Evolutionary conservation across 805 yeast genomes (phyloP).

Genomic region (Ogataea trehalophila): DNA sequence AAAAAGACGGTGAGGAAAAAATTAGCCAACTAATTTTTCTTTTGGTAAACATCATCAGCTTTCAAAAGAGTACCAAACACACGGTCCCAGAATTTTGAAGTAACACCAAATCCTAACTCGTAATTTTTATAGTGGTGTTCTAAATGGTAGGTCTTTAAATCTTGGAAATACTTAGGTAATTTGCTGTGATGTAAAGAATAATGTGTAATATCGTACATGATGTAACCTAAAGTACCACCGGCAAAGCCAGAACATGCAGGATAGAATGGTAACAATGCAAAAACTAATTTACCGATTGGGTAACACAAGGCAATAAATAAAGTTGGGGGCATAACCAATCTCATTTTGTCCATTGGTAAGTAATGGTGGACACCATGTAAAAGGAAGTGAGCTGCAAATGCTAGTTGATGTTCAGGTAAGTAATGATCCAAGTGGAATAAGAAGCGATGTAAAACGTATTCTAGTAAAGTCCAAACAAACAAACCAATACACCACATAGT

Average conservation of each 20-base stretch:
- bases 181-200: constrained; percentile 86
- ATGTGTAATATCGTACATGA: constrained; percentile 89
- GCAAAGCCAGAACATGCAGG: constrained; percentile 90
- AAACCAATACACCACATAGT: constrained; percentile 76
- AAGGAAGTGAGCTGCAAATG: constrained; percentile 79
- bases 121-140: constrained; percentile 98
- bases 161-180: constrained; percentile 73
- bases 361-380: constrained; percentile 97
- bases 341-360: constrained; percentile 90
- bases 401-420: constrained; percentile 74
- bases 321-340: constrained; percentile 97
- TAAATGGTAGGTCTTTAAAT: constrained; percentile 82
- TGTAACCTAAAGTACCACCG: constrained; percentile 93
- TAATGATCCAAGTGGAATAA: constrained; percentile 86
- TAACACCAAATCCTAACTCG: constrained; percentile 95
- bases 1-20: background rate
- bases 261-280: constrained; percentile 69
- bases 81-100: constrained; percentile 88
- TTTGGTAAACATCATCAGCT: constrained; percentile 40
- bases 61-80: constrained; percentile 80
- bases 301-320: constrained; percentile 64
- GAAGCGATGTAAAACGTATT: constrained; percentile 84
- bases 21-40: constrained; percentile 27
- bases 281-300: constrained; percentile 81
- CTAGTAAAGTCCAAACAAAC: constrained; percentile 89